Conservation (phyloP, 2,329 filamentous ascomycete genomes). For the Trichoderma atrobrunneum region DNA sequence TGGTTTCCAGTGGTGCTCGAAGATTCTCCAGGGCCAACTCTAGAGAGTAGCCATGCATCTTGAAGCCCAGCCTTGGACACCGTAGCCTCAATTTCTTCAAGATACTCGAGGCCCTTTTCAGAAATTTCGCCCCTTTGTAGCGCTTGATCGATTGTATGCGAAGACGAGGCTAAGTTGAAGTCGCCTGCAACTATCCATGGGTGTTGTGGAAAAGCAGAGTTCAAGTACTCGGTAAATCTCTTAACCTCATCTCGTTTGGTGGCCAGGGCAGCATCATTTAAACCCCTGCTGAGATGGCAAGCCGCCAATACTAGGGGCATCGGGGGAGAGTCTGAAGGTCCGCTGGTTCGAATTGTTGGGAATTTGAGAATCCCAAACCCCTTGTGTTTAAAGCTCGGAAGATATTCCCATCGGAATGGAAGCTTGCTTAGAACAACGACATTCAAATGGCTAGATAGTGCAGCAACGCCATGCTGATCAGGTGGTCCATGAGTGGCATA, state of each 20-base stretch:
- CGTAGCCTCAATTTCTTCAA: slow-evolving; percentile 46
- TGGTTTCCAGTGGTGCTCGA: slow-evolving; percentile 27
- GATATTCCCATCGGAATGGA: slow-evolving; percentile 53
- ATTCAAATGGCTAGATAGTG: slow-evolving; percentile 60
- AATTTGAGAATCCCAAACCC: slow-evolving; percentile 51
- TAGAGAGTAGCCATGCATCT: slow-evolving; percentile 51
- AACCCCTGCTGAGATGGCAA: slow-evolving; percentile 60
- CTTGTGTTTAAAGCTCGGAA: slow-evolving; percentile 58
- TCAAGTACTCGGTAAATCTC: slow-evolving; percentile 47
- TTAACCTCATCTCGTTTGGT: slow-evolving; percentile 57
- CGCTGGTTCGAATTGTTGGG: slow-evolving; percentile 21
- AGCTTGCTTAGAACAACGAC: slow-evolving; percentile 57
- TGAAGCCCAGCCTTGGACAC: slow-evolving; percentile 46
- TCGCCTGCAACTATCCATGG: slow-evolving; percentile 61
- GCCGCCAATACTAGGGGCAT: slow-evolving; percentile 50
- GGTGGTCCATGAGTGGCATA: slow-evolving; percentile 59
- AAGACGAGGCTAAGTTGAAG: slow-evolving; percentile 62
- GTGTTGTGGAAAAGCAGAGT: slow-evolving; percentile 38
- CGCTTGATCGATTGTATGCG: slow-evolving; percentile 52
- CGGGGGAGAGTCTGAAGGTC: slow-evolving; percentile 24
- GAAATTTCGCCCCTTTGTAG: slow-evolving; percentile 54
- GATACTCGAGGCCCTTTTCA: slow-evolving; percentile 40
- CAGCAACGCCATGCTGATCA: slow-evolving; percentile 47
- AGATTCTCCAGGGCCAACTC: slow-evolving; percentile 43
- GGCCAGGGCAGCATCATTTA: slow-evolving; percentile 56